These are phyloP conservation scores for Puya raimondii DNA, from an alignment of 176 grass and related monocot species.

Conservation along the genomic window DNA sequence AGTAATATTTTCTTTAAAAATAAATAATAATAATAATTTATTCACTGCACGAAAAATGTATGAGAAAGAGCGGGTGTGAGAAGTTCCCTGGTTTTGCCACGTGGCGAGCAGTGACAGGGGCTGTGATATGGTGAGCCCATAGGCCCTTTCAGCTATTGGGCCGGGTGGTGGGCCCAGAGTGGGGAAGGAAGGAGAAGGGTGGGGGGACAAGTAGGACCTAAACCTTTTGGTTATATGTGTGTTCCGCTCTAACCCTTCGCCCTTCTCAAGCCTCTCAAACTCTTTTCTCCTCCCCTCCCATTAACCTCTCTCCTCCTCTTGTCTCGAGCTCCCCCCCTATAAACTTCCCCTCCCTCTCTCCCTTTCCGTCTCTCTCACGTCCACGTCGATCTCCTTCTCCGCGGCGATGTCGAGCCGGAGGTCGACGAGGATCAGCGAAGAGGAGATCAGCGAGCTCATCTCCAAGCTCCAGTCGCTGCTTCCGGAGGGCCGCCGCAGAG, in stretches of 20 bases:
- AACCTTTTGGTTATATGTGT: not conserved
- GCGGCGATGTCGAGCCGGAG: conserved; percentile 55
- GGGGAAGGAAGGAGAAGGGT: not conserved
- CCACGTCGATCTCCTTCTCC: conserved; percentile 16
- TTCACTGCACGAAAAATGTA: not conserved
- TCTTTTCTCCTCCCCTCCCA: not conserved
- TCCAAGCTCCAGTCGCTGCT: conserved; percentile 82
- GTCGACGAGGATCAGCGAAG: conserved; percentile 66
- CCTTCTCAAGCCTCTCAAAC: not conserved
- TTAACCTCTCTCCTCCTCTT: not conserved
- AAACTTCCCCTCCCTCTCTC: conserved; percentile 8
- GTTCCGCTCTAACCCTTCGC: not conserved
- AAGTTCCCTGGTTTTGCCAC: not conserved
- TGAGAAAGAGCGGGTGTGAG: not conserved
- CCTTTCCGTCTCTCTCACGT: conserved; percentile 53
- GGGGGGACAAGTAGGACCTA: conserved; percentile 21
- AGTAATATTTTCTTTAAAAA: conserved; percentile 13
- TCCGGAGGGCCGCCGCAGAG: conserved; percentile 55
- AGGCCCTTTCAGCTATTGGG: not conserved
- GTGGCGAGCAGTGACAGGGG: conserved; percentile 36
- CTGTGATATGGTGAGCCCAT: not conserved
- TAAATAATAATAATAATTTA: not conserved
- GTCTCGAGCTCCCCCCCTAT: not conserved
- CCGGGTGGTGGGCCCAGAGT: conserved; percentile 5
- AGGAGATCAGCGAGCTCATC: conserved; percentile 85